Base-by-base conservation (phyloP, 768 basidiomycete species). In the Mrakia blollopis region DNA sequence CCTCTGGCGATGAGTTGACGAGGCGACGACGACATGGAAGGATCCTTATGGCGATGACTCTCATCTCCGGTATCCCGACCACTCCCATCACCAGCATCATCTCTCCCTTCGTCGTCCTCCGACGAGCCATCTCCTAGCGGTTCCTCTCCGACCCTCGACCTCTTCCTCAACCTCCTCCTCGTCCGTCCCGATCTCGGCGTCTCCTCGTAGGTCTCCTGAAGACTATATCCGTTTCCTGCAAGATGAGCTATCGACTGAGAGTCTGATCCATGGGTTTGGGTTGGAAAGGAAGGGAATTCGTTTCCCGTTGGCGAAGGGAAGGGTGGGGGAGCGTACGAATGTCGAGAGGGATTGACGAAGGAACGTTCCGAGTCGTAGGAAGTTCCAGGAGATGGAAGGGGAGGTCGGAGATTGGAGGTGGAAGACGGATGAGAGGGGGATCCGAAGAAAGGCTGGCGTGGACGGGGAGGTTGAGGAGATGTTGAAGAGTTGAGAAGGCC, bases 1-100 rank as follows among this genome's bases (percentile, higher is more conserved):
- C 74, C 74, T n/a, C 75, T 4, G 0, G 75, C 57, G 21, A 76
- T 41, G 28, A 68, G 57, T 68, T 76, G 75, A n/a, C 75, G 52
- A 13, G 75, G 75, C 9, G 75, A 74, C 47, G 39, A 47, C 30
- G 63, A 73, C 30, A 60, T 35, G 61, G 73, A 10, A 13, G 62
- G 9, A 10, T 68, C 65, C 65, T 39, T 39, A 21, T 23, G n/a
- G n/a, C n/a, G n/a, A n/a, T n/a, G 23, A 44, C 37, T 23, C 13
- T 39, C 60, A 4, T 63, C 73, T 30, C 47, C 25, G 7, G 7
- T n/a, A 2, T 52, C 73, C 28, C 35, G 16, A 0, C 70, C n/a
- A 50, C 61, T 30, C 16, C 70, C n/a, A 57, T 44, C 28, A 25
- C 39, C 7, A 28, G 47, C 30, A 32, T 28, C 65, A 39, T 68